Percentiles rank a stretch among this genome's conserved stretches.
Evolutionary conservation across 202 grass and related monocot genomes (phyloP).

Genomic region (Zizania palustris): DNA sequence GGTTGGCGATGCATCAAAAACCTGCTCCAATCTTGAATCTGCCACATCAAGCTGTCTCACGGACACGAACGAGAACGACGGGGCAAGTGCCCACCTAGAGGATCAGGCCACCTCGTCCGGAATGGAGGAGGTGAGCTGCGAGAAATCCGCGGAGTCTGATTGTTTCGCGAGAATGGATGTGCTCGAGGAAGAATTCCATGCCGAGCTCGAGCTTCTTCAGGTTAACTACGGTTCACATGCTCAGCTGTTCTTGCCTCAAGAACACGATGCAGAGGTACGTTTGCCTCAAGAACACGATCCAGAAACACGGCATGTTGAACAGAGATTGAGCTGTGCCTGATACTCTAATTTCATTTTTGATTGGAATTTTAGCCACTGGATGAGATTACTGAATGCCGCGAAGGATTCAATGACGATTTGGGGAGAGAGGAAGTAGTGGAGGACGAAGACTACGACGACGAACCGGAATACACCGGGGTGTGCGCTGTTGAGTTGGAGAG

Average conservation of each 20-base stretch:
- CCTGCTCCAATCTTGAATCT: conserved; percentile 28
- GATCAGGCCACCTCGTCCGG: conserved; percentile 16
- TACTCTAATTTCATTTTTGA: neutral
- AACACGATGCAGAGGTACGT: conserved; percentile 45
- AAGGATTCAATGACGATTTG: conserved; percentile 13
- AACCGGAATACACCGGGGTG: conserved; percentile 43
- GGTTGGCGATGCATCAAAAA: neutral
- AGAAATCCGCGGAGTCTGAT: conserved; percentile 14
- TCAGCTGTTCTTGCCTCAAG: conserved; percentile 16
- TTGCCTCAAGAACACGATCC: conserved; percentile 21
- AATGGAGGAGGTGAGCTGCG: conserved; percentile 29
- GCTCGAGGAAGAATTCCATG: conserved; percentile 69
- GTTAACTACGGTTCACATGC: conserved; percentile 6
- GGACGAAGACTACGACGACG: neutral
- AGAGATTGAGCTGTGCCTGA: neutral
- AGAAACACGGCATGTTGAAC: neutral
- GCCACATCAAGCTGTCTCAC: conserved; percentile 58
- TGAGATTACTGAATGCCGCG: conserved; percentile 26
- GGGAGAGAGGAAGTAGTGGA: conserved; percentile 33
- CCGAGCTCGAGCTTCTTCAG: conserved; percentile 59
- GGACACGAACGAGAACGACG: conserved; percentile 27
- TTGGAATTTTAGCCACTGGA: conserved; percentile 17
- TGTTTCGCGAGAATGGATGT: conserved; percentile 41
- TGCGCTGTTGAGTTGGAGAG: conserved; percentile 75
- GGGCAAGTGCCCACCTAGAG: neutral